A percentile compares a stretch with the other conserved stretches of the same genome.
Evolutionary conservation across 1,284 basidiomycete genomes (phyloP).

Genomic region (Fomitiporia mediterranea): DNA sequence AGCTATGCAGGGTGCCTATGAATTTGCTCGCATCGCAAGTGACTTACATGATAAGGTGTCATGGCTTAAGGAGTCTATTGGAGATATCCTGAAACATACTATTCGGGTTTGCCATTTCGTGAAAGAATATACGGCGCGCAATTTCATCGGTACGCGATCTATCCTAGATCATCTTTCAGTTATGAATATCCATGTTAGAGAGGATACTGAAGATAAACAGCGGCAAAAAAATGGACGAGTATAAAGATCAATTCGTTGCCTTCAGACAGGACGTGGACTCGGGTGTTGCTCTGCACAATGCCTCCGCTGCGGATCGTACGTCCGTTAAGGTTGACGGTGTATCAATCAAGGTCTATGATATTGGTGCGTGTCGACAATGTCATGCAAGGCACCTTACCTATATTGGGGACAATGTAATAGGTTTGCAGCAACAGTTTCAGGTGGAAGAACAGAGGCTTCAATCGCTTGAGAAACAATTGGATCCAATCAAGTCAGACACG

Average conservation of each 20-base stretch:
- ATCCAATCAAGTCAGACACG: background rate
- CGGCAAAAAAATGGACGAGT: background rate
- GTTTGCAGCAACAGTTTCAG: background rate
- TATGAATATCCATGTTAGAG: background rate
- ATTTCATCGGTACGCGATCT: background rate
- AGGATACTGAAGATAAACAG: background rate
- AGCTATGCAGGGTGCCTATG: background rate
- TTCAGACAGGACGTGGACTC: background rate
- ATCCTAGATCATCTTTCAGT: background rate
- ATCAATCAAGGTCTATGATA: background rate
- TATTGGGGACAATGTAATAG: background rate
- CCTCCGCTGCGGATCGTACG: too few relatives aligned
- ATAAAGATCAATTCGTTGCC: background rate
- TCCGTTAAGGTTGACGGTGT: too few relatives aligned
- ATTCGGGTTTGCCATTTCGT: background rate
- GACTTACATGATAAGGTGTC: background rate
- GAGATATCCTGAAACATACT: background rate
- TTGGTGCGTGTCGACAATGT: background rate
- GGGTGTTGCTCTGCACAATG: too few relatives aligned
- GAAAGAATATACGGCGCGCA: background rate
- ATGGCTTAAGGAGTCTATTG: background rate
- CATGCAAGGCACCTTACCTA: background rate
- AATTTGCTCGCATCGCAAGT: background rate
- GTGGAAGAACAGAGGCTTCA: too few relatives aligned
- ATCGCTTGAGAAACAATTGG: background rate